Base-by-base conservation (phyloP, 768 basidiomycete genomes). In the Phanerodontia chrysosporium region DNA sequence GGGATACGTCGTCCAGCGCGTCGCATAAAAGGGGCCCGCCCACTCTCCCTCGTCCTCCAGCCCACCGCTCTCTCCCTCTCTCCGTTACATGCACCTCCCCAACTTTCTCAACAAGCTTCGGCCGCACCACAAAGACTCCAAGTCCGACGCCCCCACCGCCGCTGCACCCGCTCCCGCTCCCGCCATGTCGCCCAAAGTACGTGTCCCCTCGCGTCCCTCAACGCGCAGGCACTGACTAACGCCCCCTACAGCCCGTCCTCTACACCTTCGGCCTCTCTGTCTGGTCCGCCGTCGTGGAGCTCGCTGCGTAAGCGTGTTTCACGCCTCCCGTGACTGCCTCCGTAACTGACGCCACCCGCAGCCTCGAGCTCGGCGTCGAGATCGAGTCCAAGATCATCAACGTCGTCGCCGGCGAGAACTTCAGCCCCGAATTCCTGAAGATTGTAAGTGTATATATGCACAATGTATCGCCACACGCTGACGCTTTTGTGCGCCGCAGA, bases 361-460 rank as follows among this genome's bases (percentile, higher is more conserved):
- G 79, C 42, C 70, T 64, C 44, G 80, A 82, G 63, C 76, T 81
- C 6, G 79, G 72, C 22, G 78, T 79, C 45, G 61, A 70, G 22
- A 65, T 81, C 52, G 73, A 76, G 51, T 64, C 51, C 48, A 72
- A 73, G 65, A 61, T 63, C 42, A 61, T 79, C 58, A 74, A 80
- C 69, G 75, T 83, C 35, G 60, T 69, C 49, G 70, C 78, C 28
- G 82, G 81, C 44, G 77, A 73, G 58, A 83, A 83, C 65, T 80
- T 82, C 59, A 65, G 66, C 3, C 80, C 80, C 12, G 61, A 69
- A 8, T 83, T 83, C 67, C 55, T 82, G 48, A 67, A 72, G 55
- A 65, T 79, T 48, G 78, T 79, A 56, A 25, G 69, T 62, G 14
- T 10, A n/a, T 12, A 45, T 8, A 30, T 29, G 2, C 14, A 7